phyloP scores from a whole-genome alignment of 176 grass and related monocot species.

The sorghum (Sorghum bicolor) region DNA sequence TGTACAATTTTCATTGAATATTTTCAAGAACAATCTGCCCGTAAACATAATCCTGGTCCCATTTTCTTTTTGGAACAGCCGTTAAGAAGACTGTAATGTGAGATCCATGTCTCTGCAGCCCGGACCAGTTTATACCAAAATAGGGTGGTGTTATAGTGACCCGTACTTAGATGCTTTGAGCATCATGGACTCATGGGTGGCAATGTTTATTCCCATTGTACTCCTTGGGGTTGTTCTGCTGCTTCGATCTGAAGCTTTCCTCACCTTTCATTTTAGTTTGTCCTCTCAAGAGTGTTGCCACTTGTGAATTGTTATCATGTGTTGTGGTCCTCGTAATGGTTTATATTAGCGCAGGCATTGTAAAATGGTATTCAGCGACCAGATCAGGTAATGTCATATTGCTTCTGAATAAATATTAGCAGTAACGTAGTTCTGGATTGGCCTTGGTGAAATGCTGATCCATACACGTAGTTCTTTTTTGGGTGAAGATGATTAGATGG shows the following conservation, averaged over 20 bases:
- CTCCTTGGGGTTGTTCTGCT: neutral
- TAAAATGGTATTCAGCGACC: conserved; percentile 2
- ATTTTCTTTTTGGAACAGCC: conserved; percentile 11
- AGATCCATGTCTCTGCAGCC: neutral
- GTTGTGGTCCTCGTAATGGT: neutral
- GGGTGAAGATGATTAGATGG: neutral
- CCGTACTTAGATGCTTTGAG: neutral
- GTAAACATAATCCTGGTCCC: conserved; percentile 13
- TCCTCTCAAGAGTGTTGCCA: conserved; percentile 13
- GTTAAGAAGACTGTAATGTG: neutral
- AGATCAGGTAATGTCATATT: neutral
- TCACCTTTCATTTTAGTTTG: conserved; percentile 7
- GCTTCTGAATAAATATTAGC: neutral
- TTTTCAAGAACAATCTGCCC: neutral
- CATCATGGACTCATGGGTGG: neutral
- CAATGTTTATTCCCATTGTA: neutral
- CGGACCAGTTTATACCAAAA: neutral
- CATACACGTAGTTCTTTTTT: neutral
- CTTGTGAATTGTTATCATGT: neutral
- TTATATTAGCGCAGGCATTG: conserved; percentile 16
- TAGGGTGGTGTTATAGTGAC: neutral
- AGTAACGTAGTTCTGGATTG: neutral
- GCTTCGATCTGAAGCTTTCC: neutral
- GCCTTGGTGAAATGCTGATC: neutral
- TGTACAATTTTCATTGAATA: conserved; percentile 20